Conservation (phyloP, 2,329 filamentous ascomycete species). For the Polytolypa hystricis region DNA sequence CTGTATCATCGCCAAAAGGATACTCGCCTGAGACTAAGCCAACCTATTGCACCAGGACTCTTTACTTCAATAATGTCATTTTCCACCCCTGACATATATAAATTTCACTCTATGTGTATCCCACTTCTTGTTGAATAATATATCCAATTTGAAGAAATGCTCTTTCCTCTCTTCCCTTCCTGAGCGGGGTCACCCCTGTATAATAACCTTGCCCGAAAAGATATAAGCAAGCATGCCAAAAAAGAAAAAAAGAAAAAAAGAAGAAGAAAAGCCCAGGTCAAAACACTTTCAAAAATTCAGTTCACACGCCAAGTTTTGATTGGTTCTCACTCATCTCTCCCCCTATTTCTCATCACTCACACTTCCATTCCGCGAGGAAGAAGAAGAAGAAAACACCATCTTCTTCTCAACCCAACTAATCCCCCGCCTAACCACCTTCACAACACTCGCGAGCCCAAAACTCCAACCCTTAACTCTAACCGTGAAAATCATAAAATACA, state of each 20-base stretch:
- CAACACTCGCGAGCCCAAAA: slow-evolving; percentile 41
- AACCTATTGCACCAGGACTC: neutral
- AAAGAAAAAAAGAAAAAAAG: neutral
- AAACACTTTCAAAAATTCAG: neutral
- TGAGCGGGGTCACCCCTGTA: too few relatives aligned
- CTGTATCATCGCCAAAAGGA: neutral
- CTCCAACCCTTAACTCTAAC: slow-evolving; percentile 6
- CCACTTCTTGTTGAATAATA: too few relatives aligned
- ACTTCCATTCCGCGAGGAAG: neutral
- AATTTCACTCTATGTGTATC: neutral
- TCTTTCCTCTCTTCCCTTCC: too few relatives aligned
- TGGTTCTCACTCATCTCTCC: slow-evolving; percentile 14
- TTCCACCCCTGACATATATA: neutral
- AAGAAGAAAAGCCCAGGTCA: neutral
- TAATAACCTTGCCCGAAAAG: too few relatives aligned
- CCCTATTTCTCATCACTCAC: slow-evolving; percentile 8
- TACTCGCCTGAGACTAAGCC: neutral
- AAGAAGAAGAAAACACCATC: neutral
- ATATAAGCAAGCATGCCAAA: too few relatives aligned
- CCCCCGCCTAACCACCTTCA: slow-evolving; percentile 36
- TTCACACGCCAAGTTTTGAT: neutral
- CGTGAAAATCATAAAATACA: slow-evolving; percentile 9
- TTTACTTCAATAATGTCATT: neutral
- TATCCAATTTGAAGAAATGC: too few relatives aligned
- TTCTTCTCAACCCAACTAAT: slow-evolving; percentile 22